Evolutionary conservation across 805 yeast species (phyloP).

Genomic region (Brettanomyces bruxellensis): DNA sequence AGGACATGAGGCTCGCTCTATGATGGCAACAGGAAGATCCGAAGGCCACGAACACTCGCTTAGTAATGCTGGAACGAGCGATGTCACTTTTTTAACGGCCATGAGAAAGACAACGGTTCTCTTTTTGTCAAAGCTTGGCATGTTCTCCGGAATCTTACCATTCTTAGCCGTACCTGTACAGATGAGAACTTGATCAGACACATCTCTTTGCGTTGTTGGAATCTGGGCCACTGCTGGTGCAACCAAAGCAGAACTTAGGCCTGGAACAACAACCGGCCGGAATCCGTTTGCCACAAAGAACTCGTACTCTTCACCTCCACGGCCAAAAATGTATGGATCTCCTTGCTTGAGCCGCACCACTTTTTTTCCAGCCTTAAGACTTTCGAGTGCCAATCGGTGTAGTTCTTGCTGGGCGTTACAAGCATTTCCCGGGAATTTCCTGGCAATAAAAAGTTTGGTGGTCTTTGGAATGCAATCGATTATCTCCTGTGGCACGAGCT

Average conservation of each 20-base stretch:
- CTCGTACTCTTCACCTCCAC: conserved; percentile 88
- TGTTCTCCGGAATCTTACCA: conserved; percentile 61
- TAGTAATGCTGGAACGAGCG: conserved; percentile 37
- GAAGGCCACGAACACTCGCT: conserved; percentile 53
- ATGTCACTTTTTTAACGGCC: conserved; percentile 74
- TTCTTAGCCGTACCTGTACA: conserved; percentile 93
- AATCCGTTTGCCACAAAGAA: conserved; percentile 64
- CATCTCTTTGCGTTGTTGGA: conserved; percentile 88
- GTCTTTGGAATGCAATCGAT: conserved; percentile 69
- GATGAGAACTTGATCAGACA: conserved; percentile 84
- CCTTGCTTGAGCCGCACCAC: conserved; percentile 93
- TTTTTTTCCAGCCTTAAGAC: conserved; percentile 53
- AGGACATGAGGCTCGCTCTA: conserved; percentile 89
- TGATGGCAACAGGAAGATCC: conserved; percentile 69
- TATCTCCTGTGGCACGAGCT: conserved; percentile 84
- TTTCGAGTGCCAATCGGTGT: conserved; percentile 59
- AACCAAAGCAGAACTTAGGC: conserved; percentile 82
- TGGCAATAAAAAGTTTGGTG: conserved; percentile 76
- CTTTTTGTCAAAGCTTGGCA: conserved; percentile 63
- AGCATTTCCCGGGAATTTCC: conserved; percentile 95
- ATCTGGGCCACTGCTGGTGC: conserved; percentile 77
- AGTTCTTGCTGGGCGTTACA: conserved; percentile 87
- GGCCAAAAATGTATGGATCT: conserved; percentile 91
- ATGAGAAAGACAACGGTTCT: conserved; percentile 83
- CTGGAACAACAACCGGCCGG: conserved; percentile 71